phyloP scores from a whole-genome alignment of 345 rosid genomes.

The Moricandia moricandioides region DNA sequence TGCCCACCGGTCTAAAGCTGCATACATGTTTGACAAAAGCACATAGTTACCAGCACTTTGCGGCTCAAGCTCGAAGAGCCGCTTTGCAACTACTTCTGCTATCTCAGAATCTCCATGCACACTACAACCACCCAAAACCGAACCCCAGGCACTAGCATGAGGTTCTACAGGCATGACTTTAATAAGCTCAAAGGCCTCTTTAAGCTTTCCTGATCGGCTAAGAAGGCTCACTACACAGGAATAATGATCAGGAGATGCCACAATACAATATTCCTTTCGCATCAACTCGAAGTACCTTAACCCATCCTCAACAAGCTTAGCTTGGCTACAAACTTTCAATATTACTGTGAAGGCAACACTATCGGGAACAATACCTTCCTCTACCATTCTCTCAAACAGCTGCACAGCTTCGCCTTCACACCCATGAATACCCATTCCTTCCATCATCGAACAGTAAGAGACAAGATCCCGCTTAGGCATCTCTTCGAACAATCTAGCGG shows the following conservation, averaged over 20 bases:
- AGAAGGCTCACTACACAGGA: slow-evolving; percentile 72
- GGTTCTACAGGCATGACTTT: slow-evolving; percentile 56
- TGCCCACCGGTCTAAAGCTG: slow-evolving; percentile 59
- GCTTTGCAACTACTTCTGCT: slow-evolving; percentile 50
- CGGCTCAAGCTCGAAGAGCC: slow-evolving; percentile 62
- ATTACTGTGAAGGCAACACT: slow-evolving; percentile 68
- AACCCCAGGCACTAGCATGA: slow-evolving; percentile 65
- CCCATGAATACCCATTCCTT: slow-evolving; percentile 64
- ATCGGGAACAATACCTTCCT: slow-evolving; percentile 63
- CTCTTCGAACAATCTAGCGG: slow-evolving; percentile 48
- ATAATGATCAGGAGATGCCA: slow-evolving; percentile 60
- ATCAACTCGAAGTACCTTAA: slow-evolving; percentile 50
- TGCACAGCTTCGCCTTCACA: slow-evolving; percentile 45
- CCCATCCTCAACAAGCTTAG: slow-evolving; percentile 60
- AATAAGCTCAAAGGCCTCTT: slow-evolving; percentile 53
- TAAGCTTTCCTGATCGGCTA: slow-evolving; percentile 55
- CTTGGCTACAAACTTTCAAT: slow-evolving; percentile 58
- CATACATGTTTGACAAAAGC: slow-evolving; percentile 68
- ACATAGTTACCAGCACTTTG: slow-evolving; percentile 58
- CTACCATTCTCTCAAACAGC: slow-evolving; percentile 57
- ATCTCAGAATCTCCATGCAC: slow-evolving; percentile 51
- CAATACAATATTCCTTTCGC: slow-evolving; percentile 44
- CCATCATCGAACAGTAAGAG: slow-evolving; percentile 63
- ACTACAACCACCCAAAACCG: slow-evolving; percentile 65
- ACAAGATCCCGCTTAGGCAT: slow-evolving; percentile 51